phyloP scores from a whole-genome alignment of 129 eudicot species.

The Mikania micrantha region DNA sequence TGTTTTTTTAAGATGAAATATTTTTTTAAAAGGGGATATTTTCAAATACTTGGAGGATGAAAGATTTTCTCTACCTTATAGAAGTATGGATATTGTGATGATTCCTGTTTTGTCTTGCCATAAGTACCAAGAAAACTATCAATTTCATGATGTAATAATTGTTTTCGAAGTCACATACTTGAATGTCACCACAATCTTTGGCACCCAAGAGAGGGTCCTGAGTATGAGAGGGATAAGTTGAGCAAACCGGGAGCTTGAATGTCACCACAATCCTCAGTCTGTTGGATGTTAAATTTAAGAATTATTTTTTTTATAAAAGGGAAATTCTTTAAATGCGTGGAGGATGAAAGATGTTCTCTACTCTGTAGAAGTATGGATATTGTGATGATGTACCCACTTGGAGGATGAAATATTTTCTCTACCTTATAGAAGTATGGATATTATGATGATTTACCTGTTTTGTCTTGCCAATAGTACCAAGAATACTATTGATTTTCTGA shows the following conservation, averaged over 20 bases:
- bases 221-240: not conserved
- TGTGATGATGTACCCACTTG: too few species aligned
- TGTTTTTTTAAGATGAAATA: slow-evolving; percentile 4
- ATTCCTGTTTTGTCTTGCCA: not conserved
- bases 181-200: slow-evolving; percentile 4
- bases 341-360: too few species aligned
- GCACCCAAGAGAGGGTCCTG: not conserved
- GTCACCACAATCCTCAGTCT: too few species aligned
- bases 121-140: not conserved
- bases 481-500: not conserved
- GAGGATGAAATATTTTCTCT: slow-evolving; percentile 1
- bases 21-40: not conserved
- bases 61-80: slow-evolving; percentile 1
- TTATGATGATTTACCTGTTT: not conserved
- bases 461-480: not conserved
- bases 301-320: not conserved
- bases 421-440: not conserved
- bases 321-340: not conserved
- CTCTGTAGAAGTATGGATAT: too few species aligned
- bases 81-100: not conserved
- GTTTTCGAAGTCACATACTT: not conserved
- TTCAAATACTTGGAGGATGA: not conserved
- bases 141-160: not conserved
- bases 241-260: not conserved
- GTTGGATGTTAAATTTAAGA: not conserved